Evolutionary conservation across 768 basidiomycete species (phyloP).

Genomic region (Melanogaster broomeanus): DNA sequence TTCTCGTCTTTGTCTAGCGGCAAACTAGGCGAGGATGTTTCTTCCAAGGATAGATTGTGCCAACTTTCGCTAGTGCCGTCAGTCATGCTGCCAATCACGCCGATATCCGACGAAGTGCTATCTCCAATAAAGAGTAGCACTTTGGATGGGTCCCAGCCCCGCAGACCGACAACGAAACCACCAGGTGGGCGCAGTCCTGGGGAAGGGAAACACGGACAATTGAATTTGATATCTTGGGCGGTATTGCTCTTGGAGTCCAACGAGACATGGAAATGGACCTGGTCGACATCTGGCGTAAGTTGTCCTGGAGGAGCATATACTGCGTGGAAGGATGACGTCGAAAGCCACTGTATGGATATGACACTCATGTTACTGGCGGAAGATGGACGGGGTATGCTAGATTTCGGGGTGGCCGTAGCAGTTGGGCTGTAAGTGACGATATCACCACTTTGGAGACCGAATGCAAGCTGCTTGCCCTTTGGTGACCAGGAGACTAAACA

Average conservation of each 20-base stretch:
- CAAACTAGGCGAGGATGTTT: slow-evolving; percentile 54
- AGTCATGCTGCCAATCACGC: slow-evolving; percentile 39
- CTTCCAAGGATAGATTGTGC: slow-evolving; percentile 48
- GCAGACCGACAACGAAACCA: slow-evolving; percentile 39
- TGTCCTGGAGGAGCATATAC: slow-evolving; percentile 54
- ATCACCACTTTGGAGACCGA: slow-evolving; percentile 70
- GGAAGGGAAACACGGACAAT: slow-evolving; percentile 43
- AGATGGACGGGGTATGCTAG: slow-evolving; percentile 56
- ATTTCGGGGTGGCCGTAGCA: slow-evolving; percentile 55
- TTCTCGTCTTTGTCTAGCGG: slow-evolving; percentile 70
- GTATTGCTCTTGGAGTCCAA: slow-evolving; percentile 44
- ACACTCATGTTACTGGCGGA: slow-evolving; percentile 47
- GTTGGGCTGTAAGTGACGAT: slow-evolving; percentile 66
- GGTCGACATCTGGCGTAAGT: slow-evolving; percentile 39
- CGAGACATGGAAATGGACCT: slow-evolving; percentile 42
- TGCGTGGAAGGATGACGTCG: slow-evolving; percentile 66
- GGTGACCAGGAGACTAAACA: slow-evolving; percentile 80
- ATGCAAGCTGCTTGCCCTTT: slow-evolving; percentile 81
- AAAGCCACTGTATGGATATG: slow-evolving; percentile 66
- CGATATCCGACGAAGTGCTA: slow-evolving; percentile 52
- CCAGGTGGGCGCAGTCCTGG: slow-evolving; percentile 49
- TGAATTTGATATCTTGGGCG: slow-evolving; percentile 39
- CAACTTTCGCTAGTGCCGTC: slow-evolving; percentile 37
- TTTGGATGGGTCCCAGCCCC: slow-evolving; percentile 47
- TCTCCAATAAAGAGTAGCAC: slow-evolving; percentile 49